These are phyloP conservation scores for Stentor roeselii DNA, from an alignment of 73 alveolate species.

Conservation along the genomic window DNA sequence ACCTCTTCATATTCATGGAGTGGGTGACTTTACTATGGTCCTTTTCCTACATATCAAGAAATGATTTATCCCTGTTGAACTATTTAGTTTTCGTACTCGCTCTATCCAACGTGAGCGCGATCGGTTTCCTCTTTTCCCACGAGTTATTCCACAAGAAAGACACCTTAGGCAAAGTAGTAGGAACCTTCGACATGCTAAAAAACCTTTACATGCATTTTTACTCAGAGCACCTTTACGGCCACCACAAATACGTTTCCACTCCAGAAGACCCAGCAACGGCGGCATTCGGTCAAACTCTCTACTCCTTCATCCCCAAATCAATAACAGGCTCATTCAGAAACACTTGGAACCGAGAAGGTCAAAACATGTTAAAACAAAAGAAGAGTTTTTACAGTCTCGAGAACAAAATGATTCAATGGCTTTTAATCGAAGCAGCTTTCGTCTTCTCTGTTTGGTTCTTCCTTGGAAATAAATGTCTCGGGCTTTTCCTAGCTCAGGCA, in stretches of 20 bases:
- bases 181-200: slow-evolving; percentile 57
- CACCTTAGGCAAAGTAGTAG: slow-evolving; percentile 57
- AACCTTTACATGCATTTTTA: slow-evolving; percentile 64
- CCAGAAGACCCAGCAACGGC: slow-evolving; percentile 74
- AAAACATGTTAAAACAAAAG: slow-evolving; percentile 20
- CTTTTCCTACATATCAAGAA: background rate
- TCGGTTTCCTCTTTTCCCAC: slow-evolving; percentile 47
- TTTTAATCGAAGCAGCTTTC: slow-evolving; percentile 33
- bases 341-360: slow-evolving; percentile 47
- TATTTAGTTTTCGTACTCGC: background rate
- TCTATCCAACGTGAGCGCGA: slow-evolving; percentile 11
- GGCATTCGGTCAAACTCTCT: slow-evolving; percentile 43
- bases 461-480: slow-evolving; percentile 45
- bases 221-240: slow-evolving; percentile 67
- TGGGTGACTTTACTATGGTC: slow-evolving; percentile 37
- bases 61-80: background rate
- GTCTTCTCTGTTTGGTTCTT: slow-evolving; percentile 24
- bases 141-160: slow-evolving; percentile 72
- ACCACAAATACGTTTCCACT: slow-evolving; percentile 79
- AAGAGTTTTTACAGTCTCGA: slow-evolving; percentile 24
- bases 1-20: slow-evolving; percentile 34
- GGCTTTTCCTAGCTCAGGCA: slow-evolving; percentile 35
- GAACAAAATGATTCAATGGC: slow-evolving; percentile 41
- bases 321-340: slow-evolving; percentile 23
- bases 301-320: slow-evolving; percentile 31